Evolutionary conservation across 2,329 filamentous ascomycete genomes (phyloP).

Genomic region (Cadophora sp.): DNA sequence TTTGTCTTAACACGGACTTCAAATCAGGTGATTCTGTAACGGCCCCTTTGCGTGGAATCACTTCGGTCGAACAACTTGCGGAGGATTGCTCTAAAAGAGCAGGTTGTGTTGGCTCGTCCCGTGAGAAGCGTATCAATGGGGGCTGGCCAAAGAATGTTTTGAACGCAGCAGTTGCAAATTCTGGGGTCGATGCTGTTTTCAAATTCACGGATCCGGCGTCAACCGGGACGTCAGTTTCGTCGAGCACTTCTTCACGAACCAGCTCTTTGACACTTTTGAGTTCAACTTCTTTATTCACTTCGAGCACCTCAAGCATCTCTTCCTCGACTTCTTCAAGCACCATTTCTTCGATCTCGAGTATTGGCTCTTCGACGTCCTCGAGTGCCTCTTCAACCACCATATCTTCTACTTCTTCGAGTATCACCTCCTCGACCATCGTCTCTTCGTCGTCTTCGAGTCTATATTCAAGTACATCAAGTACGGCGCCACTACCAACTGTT

Average conservation of each 20-base stretch:
- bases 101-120: neutral
- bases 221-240: neutral
- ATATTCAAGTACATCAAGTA: neutral
- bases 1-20: slow-evolving; percentile 6
- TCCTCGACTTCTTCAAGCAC: neutral
- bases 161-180: neutral
- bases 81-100: slow-evolving; percentile 2
- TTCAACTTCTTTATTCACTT: neutral
- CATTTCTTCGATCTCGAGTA: neutral
- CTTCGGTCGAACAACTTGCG: slow-evolving; percentile 4
- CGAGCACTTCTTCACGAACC: neutral
- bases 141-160: slow-evolving; percentile 4
- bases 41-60: neutral
- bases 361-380: neutral
- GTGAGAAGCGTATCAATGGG: slow-evolving; percentile 9
- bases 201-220: neutral
- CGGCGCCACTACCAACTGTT: neutral
- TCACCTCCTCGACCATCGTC: neutral
- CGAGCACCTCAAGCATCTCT: neutral
- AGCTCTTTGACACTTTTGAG: neutral
- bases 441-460: neutral
- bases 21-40: slow-evolving; percentile 5
- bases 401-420: neutral
- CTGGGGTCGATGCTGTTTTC: slow-evolving; percentile 6
- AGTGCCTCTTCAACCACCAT: neutral